Base-by-base conservation (phyloP, 352 stramenopile genomes). In the Pythium rishiriense region DNA sequence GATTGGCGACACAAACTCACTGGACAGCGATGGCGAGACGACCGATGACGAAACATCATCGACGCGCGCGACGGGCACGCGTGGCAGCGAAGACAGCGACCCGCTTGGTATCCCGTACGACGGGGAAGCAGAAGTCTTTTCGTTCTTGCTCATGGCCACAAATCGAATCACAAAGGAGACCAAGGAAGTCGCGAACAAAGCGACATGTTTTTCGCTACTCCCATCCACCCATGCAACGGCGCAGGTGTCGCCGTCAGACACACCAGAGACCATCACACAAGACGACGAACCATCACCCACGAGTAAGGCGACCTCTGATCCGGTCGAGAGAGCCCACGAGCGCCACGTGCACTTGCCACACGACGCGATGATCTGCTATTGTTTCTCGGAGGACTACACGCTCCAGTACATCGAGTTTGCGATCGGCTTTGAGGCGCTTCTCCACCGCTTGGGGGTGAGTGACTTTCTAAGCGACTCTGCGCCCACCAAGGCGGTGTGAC, bases 321-420 rank as follows among this genome's bases (percentile, higher is more conserved):
- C 15, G 0, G 15, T 15, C 9, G 12, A 42, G 9, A 46, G 25
- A 21, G 49, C 67, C 1, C 55, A 67, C 1, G 87, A 95, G 61
- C 78, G 85, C 28, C 87, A 95, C 49, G 79, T 91, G 28, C 85
- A 92, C 41, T 58, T 95, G 37, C 73, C 81, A 5, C 82, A 75
- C 47, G 85, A 94, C 61, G 84, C 83, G 25, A 90, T 92, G 75
- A 91, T 95, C 58, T 94, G 83, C 70, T 95, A 92, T 65, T 88
- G 74, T 70, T 95, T 95, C 51, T 71, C 79, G 19, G 43, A 62
- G 7, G 62, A 73, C 19, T 74, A 58, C 28, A 60, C 58, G 29
- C 64, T 95, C 8, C 85, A 95, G 62, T 94, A 95, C 70, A 71
- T 95, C 51, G 87, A 95, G 70, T 94, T 93, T 62, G 87, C 87